Evolutionary conservation across 2,329 filamentous ascomycete species (phyloP).

Genomic region (Trichocomaceae sp.): DNA sequence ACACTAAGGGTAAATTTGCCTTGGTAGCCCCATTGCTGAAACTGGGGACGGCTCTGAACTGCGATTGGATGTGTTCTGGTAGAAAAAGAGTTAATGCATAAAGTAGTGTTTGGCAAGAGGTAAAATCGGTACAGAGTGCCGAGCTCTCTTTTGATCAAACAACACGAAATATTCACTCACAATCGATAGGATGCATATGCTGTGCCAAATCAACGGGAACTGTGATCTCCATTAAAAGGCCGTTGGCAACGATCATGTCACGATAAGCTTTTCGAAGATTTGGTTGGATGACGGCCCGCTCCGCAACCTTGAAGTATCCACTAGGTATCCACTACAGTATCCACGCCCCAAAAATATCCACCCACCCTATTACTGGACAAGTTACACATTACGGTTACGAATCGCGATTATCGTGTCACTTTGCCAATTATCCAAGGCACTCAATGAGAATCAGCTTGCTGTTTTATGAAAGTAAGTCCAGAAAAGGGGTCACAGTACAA

Average conservation of each 20-base stretch:
- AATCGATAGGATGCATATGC: not conserved
- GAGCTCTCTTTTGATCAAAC: not conserved
- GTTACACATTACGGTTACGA: too few relatives aligned
- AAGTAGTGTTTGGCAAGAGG: not conserved
- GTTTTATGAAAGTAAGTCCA: not conserved
- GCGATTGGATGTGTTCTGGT: not conserved
- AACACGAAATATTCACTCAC: not conserved
- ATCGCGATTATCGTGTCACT: too few relatives aligned
- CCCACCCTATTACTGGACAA: too few relatives aligned
- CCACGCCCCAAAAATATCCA: not conserved
- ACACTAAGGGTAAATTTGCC: not conserved
- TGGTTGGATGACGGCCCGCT: not conserved
- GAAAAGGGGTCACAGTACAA: not conserved
- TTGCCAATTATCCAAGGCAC: too few relatives aligned
- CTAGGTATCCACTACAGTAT: too few relatives aligned
- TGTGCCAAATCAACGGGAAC: not conserved
- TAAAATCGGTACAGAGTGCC: not conserved
- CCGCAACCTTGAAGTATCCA: too few relatives aligned
- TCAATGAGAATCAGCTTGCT: not conserved
- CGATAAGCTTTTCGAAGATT: not conserved
- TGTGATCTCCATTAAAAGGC: not conserved
- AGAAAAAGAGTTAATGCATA: not conserved
- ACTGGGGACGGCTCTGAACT: not conserved
- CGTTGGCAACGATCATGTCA: too few relatives aligned
- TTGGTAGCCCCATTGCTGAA: not conserved